Evolutionary conservation across 2,329 filamentous ascomycete genomes (phyloP).

Genomic region (Ophiocordyceps unilateralis): DNA sequence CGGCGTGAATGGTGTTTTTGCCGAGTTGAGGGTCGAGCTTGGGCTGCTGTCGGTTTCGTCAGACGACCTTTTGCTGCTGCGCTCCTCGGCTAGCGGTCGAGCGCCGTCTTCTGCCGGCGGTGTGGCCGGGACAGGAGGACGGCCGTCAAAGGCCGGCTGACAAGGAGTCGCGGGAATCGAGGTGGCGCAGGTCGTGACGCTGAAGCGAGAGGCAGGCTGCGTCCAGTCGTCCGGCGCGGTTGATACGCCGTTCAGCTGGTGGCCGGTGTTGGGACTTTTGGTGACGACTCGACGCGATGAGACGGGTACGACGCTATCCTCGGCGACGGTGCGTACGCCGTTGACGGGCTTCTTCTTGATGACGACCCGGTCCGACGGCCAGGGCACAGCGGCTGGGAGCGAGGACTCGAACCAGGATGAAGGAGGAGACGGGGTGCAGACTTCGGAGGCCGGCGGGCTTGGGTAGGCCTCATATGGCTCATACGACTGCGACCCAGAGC

Average conservation of each 20-base stretch:
- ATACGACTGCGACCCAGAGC: not conserved
- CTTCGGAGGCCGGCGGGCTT: constrained; percentile 16
- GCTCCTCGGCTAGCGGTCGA: not conserved
- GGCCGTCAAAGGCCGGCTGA: constrained; percentile 9
- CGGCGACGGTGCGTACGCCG: constrained; percentile 5
- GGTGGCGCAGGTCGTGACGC: constrained; percentile 43
- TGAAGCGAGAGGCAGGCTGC: constrained; percentile 44
- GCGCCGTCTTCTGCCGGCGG: constrained; percentile 4
- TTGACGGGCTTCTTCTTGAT: constrained; percentile 25
- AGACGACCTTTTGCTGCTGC: not conserved
- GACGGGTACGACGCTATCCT: constrained; percentile 5
- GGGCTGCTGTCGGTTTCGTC: not conserved
- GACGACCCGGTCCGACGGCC: constrained; percentile 2
- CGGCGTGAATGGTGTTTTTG: not conserved
- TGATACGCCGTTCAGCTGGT: constrained; percentile 1
- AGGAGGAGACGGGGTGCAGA: constrained; percentile 7
- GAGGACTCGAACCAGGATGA: constrained; percentile 1
- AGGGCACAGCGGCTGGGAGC: constrained; percentile 1
- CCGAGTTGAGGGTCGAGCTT: constrained; percentile 8
- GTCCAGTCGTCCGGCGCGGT: constrained; percentile 20
- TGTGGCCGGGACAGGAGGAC: constrained; percentile 8
- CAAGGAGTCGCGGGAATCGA: constrained; percentile 17
- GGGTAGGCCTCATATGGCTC: constrained; percentile 10
- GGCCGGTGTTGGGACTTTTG: constrained; percentile 4
- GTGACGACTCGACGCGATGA: too few species aligned